Evolutionary conservation across 2,329 filamentous ascomycete genomes (phyloP), one percentile per base, ranked within the genome.

Genomic region (Aspergillus quadricinctus): DNA sequence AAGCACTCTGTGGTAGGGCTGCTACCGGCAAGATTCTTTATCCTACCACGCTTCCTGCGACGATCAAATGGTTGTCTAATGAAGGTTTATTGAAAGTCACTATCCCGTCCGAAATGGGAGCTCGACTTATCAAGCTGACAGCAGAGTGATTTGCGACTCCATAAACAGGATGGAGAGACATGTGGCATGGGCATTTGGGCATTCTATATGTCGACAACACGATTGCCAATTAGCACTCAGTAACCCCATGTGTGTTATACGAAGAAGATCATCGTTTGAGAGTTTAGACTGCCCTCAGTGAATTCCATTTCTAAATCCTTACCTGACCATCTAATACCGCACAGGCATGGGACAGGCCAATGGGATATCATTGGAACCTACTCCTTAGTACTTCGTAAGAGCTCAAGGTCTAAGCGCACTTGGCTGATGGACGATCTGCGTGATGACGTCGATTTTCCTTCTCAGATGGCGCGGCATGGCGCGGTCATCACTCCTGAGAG

Each of bases 61-160:
- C 51, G 21, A 23, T 8, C 2, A 37, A 46, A 19, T 63, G 59
- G 61, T 23, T 29, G 3, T 23, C 4, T 2, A 17, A 17, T 3
- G 10, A 52, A 3, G 54, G 50, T 10, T 27, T 50, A 3, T 21
- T 63, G 6, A 31, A 35, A 7, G 49, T 63, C 5, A 40, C 31
- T 21, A 19, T 57, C 7, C 49, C 59, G 1, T 41, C 54, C 0
- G 35, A 53, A 5, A 35, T 56, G 10, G 57, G 54, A 21, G 59
- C 59, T 7, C 54, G 60, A 1, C 35, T 62, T 3, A 51, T 62
- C 23, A 55, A 21, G 43, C 53, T 59, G 25, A 61, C 49, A 37
- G 14, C 31, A 7, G 14, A n/a, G 31, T 37, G 14, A 37, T 37
- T 37, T 5, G 14, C 2, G 2, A 17, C 11, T 35, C 31, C 2